Conservation (phyloP, 2,329 filamentous ascomycete species). For the Colletotrichum tamarilloi region DNA sequence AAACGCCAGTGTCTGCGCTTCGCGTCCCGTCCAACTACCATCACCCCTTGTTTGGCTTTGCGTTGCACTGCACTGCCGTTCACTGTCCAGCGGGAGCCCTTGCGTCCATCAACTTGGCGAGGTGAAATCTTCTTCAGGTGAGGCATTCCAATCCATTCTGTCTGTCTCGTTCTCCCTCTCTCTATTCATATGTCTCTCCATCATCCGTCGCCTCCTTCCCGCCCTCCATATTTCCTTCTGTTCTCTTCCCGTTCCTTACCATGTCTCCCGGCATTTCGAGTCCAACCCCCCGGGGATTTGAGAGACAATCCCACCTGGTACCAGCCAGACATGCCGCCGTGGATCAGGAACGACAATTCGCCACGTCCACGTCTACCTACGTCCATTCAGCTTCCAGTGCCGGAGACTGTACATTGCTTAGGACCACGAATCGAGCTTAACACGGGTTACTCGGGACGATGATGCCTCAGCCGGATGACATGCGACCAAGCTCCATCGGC, state of each 20-base stretch:
- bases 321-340: constrained; percentile 1
- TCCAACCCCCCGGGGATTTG: neutral
- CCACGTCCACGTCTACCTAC: neutral
- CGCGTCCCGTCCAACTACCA: neutral
- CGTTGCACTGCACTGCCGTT: neutral
- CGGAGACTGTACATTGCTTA: neutral
- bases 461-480: constrained; percentile 11
- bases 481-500: neutral
- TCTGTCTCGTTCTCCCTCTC: constrained; percentile 12
- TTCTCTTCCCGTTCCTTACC: neutral
- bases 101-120: constrained; percentile 29
- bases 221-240: neutral
- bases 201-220: neutral
- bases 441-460: neutral
- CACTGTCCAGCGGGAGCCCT: constrained; percentile 4
- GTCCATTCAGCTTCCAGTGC: neutral
- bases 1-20: neutral
- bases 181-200: neutral
- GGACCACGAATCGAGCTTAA: neutral
- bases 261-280: constrained; percentile 1
- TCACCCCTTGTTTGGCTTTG: neutral
- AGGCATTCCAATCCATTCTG: constrained; percentile 4
- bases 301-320: neutral
- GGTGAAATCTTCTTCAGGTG: constrained; percentile 15
- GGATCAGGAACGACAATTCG: constrained; percentile 2